Percentiles rank a stretch among this genome's conserved stretches.
Conservation (phyloP, 495 filamentous ascomycete genomes). For the Penicillium odoratum region DNA sequence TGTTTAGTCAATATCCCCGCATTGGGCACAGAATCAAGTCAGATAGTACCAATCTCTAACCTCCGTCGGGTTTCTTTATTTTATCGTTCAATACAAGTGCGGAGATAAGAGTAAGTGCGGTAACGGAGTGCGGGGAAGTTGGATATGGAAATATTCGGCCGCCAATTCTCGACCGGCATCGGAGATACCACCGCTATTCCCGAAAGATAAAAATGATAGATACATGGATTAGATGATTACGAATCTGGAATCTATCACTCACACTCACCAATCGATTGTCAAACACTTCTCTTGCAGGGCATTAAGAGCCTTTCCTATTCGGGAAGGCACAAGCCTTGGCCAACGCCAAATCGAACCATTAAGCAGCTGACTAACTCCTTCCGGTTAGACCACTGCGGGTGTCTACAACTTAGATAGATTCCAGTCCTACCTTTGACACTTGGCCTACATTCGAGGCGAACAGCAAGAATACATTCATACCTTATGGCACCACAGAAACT, state of each 20-base stretch:
- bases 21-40: not conserved
- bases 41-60: too few species aligned
- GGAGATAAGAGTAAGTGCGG: not conserved
- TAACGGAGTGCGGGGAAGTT: not conserved
- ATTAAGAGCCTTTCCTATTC: slow-evolving; percentile 1
- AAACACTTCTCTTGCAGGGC: too few species aligned
- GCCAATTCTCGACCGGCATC: not conserved
- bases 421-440: too few species aligned
- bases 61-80: too few species aligned
- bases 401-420: too few species aligned
- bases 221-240: too few species aligned
- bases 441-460: not conserved
- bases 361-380: not conserved
- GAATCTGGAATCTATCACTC: too few species aligned
- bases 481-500: slow-evolving; percentile 5
- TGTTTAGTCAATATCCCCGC: not conserved
- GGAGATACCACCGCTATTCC: not conserved
- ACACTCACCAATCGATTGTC: too few species aligned
- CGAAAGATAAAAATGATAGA: too few species aligned
- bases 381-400: not conserved
- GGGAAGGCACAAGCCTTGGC: slow-evolving; percentile 16
- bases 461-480: not conserved
- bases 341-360: not conserved
- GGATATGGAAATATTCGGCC: not conserved
- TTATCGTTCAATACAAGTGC: not conserved